Conservation (phyloP, 192 early-diverging fungal species). For the Kickxella alabastrina region DNA sequence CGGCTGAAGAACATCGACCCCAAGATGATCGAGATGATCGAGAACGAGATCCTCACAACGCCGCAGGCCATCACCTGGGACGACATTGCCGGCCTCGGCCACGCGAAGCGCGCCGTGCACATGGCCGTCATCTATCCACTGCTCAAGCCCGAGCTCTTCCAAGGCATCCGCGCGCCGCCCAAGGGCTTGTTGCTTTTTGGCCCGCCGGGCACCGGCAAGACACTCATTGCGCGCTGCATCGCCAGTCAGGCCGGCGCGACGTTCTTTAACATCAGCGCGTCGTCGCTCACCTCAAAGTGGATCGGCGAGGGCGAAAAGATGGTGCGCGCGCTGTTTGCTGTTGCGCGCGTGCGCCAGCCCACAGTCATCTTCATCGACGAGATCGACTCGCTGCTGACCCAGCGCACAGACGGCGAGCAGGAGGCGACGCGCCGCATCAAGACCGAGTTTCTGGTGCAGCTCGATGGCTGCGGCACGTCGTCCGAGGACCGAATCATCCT, state of each 20-base stretch:
- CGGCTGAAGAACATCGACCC: conserved; percentile 82
- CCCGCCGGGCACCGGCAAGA: conserved; percentile 82
- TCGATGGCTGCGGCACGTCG: conserved; percentile 71
- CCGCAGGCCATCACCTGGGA: conserved; percentile 66
- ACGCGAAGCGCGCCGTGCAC: conserved; percentile 74
- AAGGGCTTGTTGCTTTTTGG: conserved; percentile 87
- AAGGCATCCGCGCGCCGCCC: conserved; percentile 73
- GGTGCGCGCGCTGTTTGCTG: conserved; percentile 86
- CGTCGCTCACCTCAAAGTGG: conserved; percentile 92
- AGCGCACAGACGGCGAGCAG: conserved; percentile 83
- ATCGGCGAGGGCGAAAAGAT: conserved; percentile 94
- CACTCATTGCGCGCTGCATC: conserved; percentile 85
- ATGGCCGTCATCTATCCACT: conserved; percentile 84
- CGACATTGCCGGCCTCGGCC: conserved; percentile 79
- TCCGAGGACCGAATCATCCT: conserved; percentile 75
- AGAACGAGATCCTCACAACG: conserved; percentile 80
- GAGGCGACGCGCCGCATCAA: conserved; percentile 88
- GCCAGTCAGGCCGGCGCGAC: conserved; percentile 82
- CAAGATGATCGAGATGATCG: conserved; percentile 81
- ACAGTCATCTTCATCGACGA: conserved; percentile 92
- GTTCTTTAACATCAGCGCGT: conserved; percentile 88
- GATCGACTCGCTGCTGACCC: conserved; percentile 87
- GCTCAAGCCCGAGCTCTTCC: conserved; percentile 77
- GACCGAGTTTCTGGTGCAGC: conserved; percentile 88
- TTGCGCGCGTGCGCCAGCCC: conserved; percentile 82